A percentile compares a stretch with the other conserved stretches of the same genome.
Evolutionary conservation across 1,284 basidiomycete genomes (phyloP).

Genomic region (Earliella scabrosa): DNA sequence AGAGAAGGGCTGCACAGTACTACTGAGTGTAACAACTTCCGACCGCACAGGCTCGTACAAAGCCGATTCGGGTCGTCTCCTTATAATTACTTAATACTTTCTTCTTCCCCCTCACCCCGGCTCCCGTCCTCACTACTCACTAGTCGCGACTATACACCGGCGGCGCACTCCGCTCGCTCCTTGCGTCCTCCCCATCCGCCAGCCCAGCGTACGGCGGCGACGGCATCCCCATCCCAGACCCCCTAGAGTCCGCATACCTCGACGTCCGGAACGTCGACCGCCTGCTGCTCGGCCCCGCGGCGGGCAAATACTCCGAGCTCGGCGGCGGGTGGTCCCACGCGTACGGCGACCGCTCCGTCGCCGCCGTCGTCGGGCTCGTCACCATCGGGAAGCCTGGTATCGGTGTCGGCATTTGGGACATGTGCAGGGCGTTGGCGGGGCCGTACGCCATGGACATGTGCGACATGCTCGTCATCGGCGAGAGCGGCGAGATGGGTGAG

Average conservation of each 20-base stretch:
- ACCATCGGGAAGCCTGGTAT: not conserved
- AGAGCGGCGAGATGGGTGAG: not conserved
- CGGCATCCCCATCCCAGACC: not conserved
- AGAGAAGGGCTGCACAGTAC: no score
- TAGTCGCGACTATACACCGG: not conserved
- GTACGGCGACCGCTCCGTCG: not conserved
- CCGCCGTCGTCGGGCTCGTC: slow-evolving; percentile 3
- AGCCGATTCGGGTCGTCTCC: no score
- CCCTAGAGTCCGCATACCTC: not conserved
- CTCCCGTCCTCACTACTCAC: no score
- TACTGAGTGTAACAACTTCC: no score
- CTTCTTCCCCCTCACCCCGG: no score
- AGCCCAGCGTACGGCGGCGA: not conserved
- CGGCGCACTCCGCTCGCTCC: slow-evolving; percentile 5
- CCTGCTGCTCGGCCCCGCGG: not conserved
- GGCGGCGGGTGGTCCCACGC: slow-evolving; percentile 15
- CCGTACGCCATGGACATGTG: not conserved
- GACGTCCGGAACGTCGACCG: not conserved
- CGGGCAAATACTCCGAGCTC: slow-evolving; percentile 15
- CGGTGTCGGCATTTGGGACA: not conserved
- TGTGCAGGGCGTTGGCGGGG: not conserved
- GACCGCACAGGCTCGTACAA: no score
- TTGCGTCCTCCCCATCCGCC: not conserved
- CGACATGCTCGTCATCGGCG: not conserved
- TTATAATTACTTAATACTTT: no score